These are phyloP conservation scores for Kondoa malvinella DNA, from an alignment of 768 basidiomycete genomes.

Conservation along the genomic window DNA sequence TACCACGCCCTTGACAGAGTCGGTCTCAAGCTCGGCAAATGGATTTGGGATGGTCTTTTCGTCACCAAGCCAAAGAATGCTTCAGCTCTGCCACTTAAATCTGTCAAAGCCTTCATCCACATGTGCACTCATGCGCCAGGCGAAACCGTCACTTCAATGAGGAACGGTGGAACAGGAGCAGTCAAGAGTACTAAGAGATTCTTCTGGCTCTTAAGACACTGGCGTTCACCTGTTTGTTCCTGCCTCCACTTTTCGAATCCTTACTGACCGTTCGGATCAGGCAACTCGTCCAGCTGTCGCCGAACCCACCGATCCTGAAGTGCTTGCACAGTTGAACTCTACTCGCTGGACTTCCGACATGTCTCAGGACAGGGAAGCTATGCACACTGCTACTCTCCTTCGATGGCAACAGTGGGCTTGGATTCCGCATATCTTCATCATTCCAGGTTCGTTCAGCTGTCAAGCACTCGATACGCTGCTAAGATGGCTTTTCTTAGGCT, in stretches of 20 bases:
- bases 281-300: conserved; percentile 24
- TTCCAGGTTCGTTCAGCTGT: conserved; percentile 23
- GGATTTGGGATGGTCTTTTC: conserved; percentile 30
- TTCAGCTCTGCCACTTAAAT: conserved; percentile 25
- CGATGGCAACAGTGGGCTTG: conserved; percentile 27
- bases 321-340: conserved; percentile 29
- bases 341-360: conserved; percentile 29
- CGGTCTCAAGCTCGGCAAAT: conserved; percentile 30
- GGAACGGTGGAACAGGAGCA: conserved; percentile 7
- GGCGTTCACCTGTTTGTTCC: conserved; percentile 24
- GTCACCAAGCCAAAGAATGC: conserved; percentile 29
- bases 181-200: conserved; percentile 10
- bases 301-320: conserved; percentile 28
- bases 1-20: conserved; percentile 30
- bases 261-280: background rate
- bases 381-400: conserved; percentile 25
- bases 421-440: conserved; percentile 29
- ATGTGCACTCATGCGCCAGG: conserved; percentile 23
- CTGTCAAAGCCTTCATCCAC: conserved; percentile 20
- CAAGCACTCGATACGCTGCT: background rate
- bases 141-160: conserved; percentile 14
- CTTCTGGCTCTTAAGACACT: conserved; percentile 26
- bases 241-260: background rate
- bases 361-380: conserved; percentile 26
- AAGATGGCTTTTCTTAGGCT: background rate